phyloP scores from a whole-genome alignment of 2,329 filamentous ascomycete species.

The Chaetomiaceae sp. region DNA sequence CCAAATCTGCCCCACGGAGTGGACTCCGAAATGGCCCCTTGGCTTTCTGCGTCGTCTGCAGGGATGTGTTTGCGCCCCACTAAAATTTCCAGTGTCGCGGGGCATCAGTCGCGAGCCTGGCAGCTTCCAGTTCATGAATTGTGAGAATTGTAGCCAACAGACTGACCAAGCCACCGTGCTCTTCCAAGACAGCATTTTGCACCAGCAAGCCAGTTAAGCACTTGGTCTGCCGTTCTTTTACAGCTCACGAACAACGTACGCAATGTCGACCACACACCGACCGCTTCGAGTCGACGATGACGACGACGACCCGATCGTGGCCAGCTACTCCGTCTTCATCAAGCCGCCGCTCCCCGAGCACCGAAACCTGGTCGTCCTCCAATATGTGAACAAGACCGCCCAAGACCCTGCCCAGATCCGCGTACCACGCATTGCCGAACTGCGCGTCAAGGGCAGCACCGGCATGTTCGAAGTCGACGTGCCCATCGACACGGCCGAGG shows the following conservation, averaged over 20 bases:
- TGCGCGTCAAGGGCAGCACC: conserved; percentile 76
- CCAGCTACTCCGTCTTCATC: conserved; percentile 79
- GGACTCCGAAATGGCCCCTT: too few relatives aligned
- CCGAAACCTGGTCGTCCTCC: conserved; percentile 72
- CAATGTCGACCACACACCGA: conserved; percentile 2
- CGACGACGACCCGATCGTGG: conserved; percentile 63
- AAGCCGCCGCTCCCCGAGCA: conserved; percentile 62
- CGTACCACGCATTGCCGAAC: conserved; percentile 62
- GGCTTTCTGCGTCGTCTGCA: too few relatives aligned
- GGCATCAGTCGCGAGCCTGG: conserved; percentile 1
- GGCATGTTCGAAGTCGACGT: conserved; percentile 91
- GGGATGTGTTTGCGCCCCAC: conserved; percentile 7
- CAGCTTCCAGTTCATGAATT: too few relatives aligned
- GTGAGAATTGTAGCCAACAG: too few relatives aligned
- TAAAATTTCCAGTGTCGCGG: conserved; percentile 20
- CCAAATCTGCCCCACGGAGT: too few relatives aligned
- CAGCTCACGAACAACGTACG: too few relatives aligned
- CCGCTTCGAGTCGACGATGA: conserved; percentile 19
- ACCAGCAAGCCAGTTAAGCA: too few relatives aligned
- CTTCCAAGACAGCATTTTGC: too few relatives aligned
- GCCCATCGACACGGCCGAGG: conserved; percentile 64
- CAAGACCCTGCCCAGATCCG: conserved; percentile 46
- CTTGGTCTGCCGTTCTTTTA: too few relatives aligned
- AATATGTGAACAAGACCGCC: conserved; percentile 76
- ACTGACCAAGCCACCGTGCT: too few relatives aligned